Conservation (phyloP, 208 protist genomes). For the Tritrichomonas foetus region DNA sequence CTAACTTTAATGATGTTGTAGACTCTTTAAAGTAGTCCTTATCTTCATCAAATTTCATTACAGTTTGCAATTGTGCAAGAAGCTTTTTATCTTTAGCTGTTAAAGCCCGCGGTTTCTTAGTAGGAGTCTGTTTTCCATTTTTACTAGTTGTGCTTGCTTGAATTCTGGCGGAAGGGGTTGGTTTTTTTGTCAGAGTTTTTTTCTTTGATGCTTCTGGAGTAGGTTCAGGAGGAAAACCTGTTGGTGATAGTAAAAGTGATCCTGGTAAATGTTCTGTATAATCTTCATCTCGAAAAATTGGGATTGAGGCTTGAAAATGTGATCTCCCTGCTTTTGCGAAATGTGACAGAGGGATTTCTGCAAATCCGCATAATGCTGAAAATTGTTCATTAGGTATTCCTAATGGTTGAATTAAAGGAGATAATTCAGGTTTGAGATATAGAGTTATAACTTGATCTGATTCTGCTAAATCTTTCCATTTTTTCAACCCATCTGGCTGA, state of each 20-base stretch:
- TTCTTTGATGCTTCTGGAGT: neutral
- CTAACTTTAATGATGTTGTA: neutral
- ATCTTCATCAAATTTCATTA: neutral
- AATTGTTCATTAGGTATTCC: neutral
- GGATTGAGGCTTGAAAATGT: neutral
- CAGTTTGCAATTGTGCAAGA: neutral
- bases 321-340: neutral
- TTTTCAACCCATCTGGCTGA: neutral
- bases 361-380: neutral
- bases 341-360: conserved; percentile 9
- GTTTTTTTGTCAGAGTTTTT: neutral
- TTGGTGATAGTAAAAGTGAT: neutral
- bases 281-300: neutral
- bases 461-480: neutral
- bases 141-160: neutral
- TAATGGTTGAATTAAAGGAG: neutral
- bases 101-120: neutral
- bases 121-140: too few species aligned
- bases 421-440: neutral
- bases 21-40: neutral
- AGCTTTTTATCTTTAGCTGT: conserved; percentile 21
- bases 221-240: neutral
- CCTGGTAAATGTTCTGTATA: neutral
- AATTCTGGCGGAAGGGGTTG: neutral
- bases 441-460: neutral